Evolutionary conservation across 495 filamentous ascomycete genomes (phyloP).

Genomic region (Pseudoneurospora amorphoporcata): DNA sequence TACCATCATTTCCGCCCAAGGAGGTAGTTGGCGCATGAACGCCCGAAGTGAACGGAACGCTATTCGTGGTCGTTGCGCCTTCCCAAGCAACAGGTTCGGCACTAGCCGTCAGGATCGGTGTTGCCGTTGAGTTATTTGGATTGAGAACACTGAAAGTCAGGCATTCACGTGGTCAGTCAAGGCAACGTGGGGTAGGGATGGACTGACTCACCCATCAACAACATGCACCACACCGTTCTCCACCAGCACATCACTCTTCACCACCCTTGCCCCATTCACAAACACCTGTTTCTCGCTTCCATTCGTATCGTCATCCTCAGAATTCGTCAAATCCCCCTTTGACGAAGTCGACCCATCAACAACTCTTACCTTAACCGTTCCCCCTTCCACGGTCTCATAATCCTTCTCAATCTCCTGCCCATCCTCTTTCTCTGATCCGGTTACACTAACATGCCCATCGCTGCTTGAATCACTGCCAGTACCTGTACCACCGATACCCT

Average conservation of each 20-base stretch:
- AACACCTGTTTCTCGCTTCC: slow-evolving; percentile 28
- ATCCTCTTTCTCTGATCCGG: slow-evolving; percentile 34
- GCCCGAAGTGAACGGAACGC: slow-evolving; percentile 38
- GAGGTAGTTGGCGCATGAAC: slow-evolving; percentile 19
- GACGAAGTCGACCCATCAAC: not conserved
- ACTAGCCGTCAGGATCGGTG: slow-evolving; percentile 28
- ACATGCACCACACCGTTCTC: slow-evolving; percentile 45
- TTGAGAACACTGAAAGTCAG: slow-evolving; percentile 15
- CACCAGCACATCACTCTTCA: slow-evolving; percentile 38
- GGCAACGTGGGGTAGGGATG: not conserved
- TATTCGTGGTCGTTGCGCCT: slow-evolving; percentile 32
- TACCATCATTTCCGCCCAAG: not conserved
- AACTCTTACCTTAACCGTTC: not conserved
- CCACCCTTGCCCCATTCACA: slow-evolving; percentile 40
- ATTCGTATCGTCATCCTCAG: not conserved
- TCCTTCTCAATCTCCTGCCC: slow-evolving; percentile 14
- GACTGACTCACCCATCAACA: slow-evolving; percentile 31
- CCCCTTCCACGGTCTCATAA: not conserved
- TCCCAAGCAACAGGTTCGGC: slow-evolving; percentile 41
- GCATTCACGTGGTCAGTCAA: not conserved
- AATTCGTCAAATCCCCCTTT: not conserved
- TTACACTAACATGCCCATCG: slow-evolving; percentile 24
- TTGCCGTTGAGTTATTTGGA: slow-evolving; percentile 19
- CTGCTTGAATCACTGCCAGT: slow-evolving; percentile 23
- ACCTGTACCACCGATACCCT: slow-evolving; percentile 14